Conservation (phyloP, 768 basidiomycete genomes). For the Lentinus brumalis region DNA sequence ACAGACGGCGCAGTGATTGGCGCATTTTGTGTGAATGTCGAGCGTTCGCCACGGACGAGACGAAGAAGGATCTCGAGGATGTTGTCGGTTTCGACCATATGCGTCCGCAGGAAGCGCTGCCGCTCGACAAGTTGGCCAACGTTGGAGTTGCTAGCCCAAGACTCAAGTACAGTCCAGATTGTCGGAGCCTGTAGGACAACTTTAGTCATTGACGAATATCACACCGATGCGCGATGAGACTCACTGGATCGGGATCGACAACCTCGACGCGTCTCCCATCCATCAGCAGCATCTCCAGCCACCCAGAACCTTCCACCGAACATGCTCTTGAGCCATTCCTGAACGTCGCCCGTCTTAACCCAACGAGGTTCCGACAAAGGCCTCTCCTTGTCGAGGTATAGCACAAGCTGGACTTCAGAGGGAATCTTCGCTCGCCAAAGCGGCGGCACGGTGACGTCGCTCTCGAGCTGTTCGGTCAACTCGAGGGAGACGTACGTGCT, state of each 20-base stretch:
- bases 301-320: constrained; percentile 89
- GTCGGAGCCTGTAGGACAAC: constrained; percentile 72
- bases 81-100: constrained; percentile 85
- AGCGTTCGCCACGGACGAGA: constrained; percentile 87
- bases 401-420: constrained; percentile 60
- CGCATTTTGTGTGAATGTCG: constrained; percentile 66
- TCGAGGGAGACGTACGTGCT: constrained; percentile 69
- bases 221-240: constrained; percentile 28
- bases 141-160: constrained; percentile 85
- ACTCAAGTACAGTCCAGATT: constrained; percentile 86
- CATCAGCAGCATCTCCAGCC: constrained; percentile 78
- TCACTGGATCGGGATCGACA: constrained; percentile 91
- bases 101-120: constrained; percentile 85
- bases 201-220: neutral
- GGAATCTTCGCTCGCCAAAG: constrained; percentile 60
- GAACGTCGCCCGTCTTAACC: constrained; percentile 93
- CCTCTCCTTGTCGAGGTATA: constrained; percentile 82
- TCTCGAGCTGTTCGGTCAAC: constrained; percentile 43
- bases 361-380: constrained; percentile 96
- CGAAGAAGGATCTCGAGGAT: constrained; percentile 91
- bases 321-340: constrained; percentile 90
- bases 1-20: constrained; percentile 64
- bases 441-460: constrained; percentile 71
- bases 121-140: constrained; percentile 76
- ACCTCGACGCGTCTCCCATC: constrained; percentile 95